Conservation (phyloP, 345 rosid genomes). For the Excoecaria cochinchinensis region DNA sequence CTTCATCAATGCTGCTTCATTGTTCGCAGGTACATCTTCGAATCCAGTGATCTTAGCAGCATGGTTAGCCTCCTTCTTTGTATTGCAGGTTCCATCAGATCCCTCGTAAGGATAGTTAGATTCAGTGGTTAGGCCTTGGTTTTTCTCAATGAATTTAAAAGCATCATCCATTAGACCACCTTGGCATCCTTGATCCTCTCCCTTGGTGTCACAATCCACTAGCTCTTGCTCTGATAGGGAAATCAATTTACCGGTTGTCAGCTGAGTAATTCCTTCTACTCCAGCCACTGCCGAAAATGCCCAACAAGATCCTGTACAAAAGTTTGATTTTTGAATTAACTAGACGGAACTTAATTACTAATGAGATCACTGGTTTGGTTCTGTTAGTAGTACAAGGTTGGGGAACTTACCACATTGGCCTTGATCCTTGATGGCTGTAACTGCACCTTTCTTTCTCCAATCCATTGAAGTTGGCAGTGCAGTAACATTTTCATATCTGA, state of each 20-base stretch:
- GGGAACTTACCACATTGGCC: constrained; percentile 15
- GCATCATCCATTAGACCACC: constrained; percentile 43
- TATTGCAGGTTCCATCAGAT: constrained; percentile 29
- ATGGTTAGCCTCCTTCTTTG: constrained; percentile 19
- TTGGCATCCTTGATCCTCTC: constrained; percentile 22
- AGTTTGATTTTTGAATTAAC: not conserved
- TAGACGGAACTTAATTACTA: no score
- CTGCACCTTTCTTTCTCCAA: constrained; percentile 22
- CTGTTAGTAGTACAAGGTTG: not conserved
- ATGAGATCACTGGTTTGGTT: not conserved
- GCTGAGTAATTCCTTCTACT: constrained; percentile 36
- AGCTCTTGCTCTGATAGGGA: constrained; percentile 47
- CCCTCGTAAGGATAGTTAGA: constrained; percentile 33
- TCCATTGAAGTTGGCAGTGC: constrained; percentile 12
- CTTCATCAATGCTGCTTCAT: no score
- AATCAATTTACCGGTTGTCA: constrained; percentile 30
- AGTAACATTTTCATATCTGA: constrained; percentile 16
- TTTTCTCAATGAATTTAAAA: constrained; percentile 27
- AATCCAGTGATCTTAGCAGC: constrained; percentile 5
- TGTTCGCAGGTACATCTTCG: no score
- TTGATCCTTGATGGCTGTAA: constrained; percentile 18
- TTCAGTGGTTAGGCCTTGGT: constrained; percentile 26
- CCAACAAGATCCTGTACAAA: constrained; percentile 43
- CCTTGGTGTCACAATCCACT: constrained; percentile 40
- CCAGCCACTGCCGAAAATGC: constrained; percentile 59